Evolutionary conservation across 805 yeast species (phyloP).

Genomic region (Pichia nakasei): DNA sequence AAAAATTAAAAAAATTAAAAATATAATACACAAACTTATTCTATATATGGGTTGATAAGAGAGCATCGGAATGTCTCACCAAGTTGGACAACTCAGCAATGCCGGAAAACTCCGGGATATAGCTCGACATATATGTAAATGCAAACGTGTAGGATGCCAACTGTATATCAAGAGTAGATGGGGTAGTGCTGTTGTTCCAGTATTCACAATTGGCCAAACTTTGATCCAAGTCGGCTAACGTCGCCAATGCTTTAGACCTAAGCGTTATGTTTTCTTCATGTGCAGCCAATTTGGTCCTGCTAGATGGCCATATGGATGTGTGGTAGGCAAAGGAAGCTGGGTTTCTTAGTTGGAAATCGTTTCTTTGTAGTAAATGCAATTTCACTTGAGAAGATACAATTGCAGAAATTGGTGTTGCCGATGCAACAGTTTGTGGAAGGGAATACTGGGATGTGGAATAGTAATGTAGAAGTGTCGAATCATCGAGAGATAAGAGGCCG

Average conservation of each 20-base stretch:
- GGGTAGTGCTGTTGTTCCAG: background rate
- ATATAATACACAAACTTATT: too few species aligned
- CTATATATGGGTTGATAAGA: too few species aligned
- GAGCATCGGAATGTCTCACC: background rate
- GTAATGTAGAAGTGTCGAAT: slow-evolving; percentile 7
- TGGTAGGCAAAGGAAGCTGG: slow-evolving; percentile 11
- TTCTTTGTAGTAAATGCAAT: slow-evolving; percentile 7
- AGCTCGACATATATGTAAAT: background rate
- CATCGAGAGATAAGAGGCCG: slow-evolving; percentile 1
- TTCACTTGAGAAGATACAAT: background rate
- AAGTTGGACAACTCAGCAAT: background rate
- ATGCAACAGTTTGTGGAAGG: background rate
- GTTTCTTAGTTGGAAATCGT: slow-evolving; percentile 26
- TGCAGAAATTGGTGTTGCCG: background rate
- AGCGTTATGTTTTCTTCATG: background rate
- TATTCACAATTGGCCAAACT: background rate
- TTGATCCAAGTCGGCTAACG: background rate
- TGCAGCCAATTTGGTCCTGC: background rate
- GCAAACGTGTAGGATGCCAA: background rate
- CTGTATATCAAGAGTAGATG: background rate
- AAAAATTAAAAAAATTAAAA: too few species aligned
- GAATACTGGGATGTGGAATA: slow-evolving; percentile 1
- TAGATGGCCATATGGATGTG: background rate
- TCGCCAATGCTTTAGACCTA: background rate
- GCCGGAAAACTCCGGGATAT: background rate